Conservation (phyloP, 306 rosid species). For the Alnus glutinosa region DNA sequence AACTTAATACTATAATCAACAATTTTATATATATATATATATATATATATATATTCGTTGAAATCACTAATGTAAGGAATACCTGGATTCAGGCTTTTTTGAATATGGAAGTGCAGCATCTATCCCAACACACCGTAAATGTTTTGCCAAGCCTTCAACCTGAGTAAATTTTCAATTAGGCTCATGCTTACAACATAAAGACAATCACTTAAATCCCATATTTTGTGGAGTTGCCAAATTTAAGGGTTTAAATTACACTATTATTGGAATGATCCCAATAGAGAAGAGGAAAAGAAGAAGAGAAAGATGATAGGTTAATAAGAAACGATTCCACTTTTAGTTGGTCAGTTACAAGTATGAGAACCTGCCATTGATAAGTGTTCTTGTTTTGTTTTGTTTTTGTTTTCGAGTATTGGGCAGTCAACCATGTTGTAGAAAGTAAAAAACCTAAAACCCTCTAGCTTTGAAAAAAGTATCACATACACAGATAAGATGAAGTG, state of each 20-base stretch:
- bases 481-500: slow-evolving; percentile 20
- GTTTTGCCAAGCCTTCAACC: slow-evolving; percentile 98
- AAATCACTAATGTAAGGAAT: not conserved
- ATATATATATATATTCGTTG: slow-evolving; percentile 14
- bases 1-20: slow-evolving; percentile 17
- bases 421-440: slow-evolving; percentile 13
- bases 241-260: not conserved
- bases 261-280: slow-evolving; percentile 19
- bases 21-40: slow-evolving; percentile 17
- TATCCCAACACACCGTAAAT: slow-evolving; percentile 87
- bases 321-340: slow-evolving; percentile 12
- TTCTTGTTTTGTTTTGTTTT: not conserved
- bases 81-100: slow-evolving; percentile 87
- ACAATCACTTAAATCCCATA: slow-evolving; percentile 24
- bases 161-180: slow-evolving; percentile 44
- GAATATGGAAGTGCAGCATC: slow-evolving; percentile 87
- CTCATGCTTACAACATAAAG: slow-evolving; percentile 22
- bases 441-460: slow-evolving; percentile 14
- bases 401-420: slow-evolving; percentile 8
- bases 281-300: slow-evolving; percentile 2
- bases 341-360: slow-evolving; percentile 4
- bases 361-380: not conserved
- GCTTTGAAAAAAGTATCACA: slow-evolving; percentile 7
- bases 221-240: not conserved
- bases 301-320: not conserved